Evolutionary conservation across 192 early-diverging fungal species (phyloP).

Genomic region (Backusella sp.): DNA sequence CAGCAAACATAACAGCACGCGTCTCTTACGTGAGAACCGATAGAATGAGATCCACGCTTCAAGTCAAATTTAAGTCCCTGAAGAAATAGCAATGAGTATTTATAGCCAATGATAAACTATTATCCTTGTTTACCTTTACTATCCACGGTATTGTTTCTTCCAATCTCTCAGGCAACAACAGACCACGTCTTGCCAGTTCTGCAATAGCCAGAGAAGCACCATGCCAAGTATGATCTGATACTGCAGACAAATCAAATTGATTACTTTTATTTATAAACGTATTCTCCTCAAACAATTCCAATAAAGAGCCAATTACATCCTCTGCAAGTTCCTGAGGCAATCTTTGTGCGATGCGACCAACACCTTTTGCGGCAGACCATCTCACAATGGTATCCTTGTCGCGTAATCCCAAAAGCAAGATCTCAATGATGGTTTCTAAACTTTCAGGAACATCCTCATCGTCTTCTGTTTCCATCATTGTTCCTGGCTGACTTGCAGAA

Average conservation of each 20-base stretch:
- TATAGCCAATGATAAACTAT: slow-evolving; percentile 46
- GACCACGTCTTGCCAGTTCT: slow-evolving; percentile 84
- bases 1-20: slow-evolving; percentile 97
- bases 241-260: slow-evolving; percentile 66
- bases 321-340: slow-evolving; percentile 77
- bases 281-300: slow-evolving; percentile 84
- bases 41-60: slow-evolving; percentile 83
- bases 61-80: slow-evolving; percentile 86
- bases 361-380: slow-evolving; percentile 96
- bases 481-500: slow-evolving; percentile 4
- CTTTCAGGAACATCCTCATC: slow-evolving; percentile 78
- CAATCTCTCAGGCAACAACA: slow-evolving; percentile 74
- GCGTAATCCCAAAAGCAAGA: slow-evolving; percentile 78
- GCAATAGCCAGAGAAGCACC: slow-evolving; percentile 90
- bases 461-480: slow-evolving; percentile 33
- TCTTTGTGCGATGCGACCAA: slow-evolving; percentile 84
- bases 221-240: slow-evolving; percentile 93
- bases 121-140: slow-evolving; percentile 50
- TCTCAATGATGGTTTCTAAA: slow-evolving; percentile 80
- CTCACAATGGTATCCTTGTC: slow-evolving; percentile 95
- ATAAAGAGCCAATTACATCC: slow-evolving; percentile 78
- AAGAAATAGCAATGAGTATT: slow-evolving; percentile 72
- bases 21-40: slow-evolving; percentile 93
- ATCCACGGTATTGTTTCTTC: slow-evolving; percentile 80
- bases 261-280: slow-evolving; percentile 42